A percentile compares a stretch with the other conserved stretches of the same genome.
Evolutionary conservation across 1,139 yeast genomes (phyloP).

Genomic region (Hansenula lynferdii): DNA sequence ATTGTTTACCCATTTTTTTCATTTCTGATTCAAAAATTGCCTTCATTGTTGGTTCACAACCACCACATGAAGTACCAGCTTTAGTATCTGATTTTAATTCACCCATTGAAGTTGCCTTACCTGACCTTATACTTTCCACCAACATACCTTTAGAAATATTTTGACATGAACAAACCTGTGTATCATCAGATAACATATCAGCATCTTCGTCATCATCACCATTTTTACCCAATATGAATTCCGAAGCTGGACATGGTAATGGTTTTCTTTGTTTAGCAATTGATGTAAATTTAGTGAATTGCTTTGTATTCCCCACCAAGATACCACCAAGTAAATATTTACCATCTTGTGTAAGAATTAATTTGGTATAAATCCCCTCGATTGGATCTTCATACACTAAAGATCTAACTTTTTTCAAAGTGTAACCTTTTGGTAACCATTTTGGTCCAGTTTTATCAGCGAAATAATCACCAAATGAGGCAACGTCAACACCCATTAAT

Average conservation of each 20-base stretch:
- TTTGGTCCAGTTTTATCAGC: constrained; percentile 28
- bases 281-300: constrained; percentile 26
- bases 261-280: constrained; percentile 24
- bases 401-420: constrained; percentile 19
- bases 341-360: constrained; percentile 29
- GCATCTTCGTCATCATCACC: constrained; percentile 24
- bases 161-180: constrained; percentile 31
- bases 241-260: constrained; percentile 26
- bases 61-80: constrained; percentile 33
- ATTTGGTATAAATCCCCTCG: constrained; percentile 27
- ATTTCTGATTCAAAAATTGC: constrained; percentile 28
- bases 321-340: constrained; percentile 30
- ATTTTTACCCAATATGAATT: constrained; percentile 24
- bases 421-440: constrained; percentile 25
- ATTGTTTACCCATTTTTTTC: constrained; percentile 28
- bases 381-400: constrained; percentile 28
- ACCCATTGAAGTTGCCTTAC: constrained; percentile 25
- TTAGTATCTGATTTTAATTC: constrained; percentile 29
- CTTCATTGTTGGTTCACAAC: constrained; percentile 30
- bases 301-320: constrained; percentile 27
- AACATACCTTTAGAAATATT: constrained; percentile 27
- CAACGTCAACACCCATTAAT: constrained; percentile 32
- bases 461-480: constrained; percentile 31
- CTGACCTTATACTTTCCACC: constrained; percentile 24
- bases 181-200: constrained; percentile 26